These are phyloP conservation scores for Boletus reticuloceps DNA, from an alignment of 768 basidiomycete species.

Conservation along the genomic window DNA sequence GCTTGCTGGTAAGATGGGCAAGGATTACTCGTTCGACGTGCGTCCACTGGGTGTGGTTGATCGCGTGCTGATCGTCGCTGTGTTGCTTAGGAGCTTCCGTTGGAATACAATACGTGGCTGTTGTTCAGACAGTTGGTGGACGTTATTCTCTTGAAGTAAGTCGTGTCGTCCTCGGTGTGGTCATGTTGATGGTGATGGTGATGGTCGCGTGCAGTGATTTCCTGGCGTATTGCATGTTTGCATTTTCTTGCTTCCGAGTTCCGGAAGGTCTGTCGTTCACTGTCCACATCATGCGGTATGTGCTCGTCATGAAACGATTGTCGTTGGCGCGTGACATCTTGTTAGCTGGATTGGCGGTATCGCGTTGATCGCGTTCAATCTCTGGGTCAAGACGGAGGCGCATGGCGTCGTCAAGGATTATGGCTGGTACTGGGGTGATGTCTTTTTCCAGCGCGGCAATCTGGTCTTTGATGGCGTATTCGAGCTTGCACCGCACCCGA, in stretches of 20 bases:
- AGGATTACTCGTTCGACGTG: constrained; percentile 91
- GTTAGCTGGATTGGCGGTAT: constrained; percentile 84
- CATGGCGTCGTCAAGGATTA: constrained; percentile 98
- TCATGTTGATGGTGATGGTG: background rate
- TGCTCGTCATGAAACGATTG: background rate
- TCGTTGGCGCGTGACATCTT: constrained; percentile 1
- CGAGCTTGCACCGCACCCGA: constrained; percentile 88
- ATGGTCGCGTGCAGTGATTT: constrained; percentile 66
- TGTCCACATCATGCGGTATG: constrained; percentile 76
- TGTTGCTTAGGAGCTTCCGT: constrained; percentile 66
- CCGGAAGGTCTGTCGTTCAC: constrained; percentile 70
- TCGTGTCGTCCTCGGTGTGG: constrained; percentile 10
- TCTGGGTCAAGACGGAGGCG: constrained; percentile 98
- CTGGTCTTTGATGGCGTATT: constrained; percentile 98
- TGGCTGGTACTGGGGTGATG: constrained; percentile 97
- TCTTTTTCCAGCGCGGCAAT: constrained; percentile 89
- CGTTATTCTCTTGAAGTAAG: constrained; percentile 92
- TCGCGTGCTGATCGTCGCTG: background rate
- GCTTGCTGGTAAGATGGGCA: constrained; percentile 89
- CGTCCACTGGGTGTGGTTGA: constrained; percentile 25
- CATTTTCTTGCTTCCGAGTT: constrained; percentile 87
- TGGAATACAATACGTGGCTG: constrained; percentile 96
- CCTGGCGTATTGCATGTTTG: constrained; percentile 91
- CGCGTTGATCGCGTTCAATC: constrained; percentile 86
- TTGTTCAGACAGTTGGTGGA: constrained; percentile 96